Base-by-base conservation (phyloP, 495 filamentous ascomycete genomes). In the Sordaria brevicollis region DNA sequence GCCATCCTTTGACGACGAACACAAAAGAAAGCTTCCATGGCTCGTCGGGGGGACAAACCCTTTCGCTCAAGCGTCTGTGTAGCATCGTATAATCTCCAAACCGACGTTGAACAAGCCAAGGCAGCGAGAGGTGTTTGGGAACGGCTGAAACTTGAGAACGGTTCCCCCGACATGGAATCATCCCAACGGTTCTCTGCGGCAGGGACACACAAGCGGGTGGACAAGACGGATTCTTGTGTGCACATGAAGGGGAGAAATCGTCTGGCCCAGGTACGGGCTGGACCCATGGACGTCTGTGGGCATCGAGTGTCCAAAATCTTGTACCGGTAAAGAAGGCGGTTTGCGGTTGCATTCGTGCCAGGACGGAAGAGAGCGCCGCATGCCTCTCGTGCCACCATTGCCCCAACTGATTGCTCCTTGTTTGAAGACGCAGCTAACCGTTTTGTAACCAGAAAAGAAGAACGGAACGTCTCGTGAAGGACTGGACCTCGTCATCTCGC, bases 271-370 rank as follows among this genome's bases (percentile, higher is more conserved):
- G 35, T 70, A 71, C 66, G 66, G 49, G 66, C 39, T 36, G 43
- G 70, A 25, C 5, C 29, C 34, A 25, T 62, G 25, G 49, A 62
- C 25, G 19, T 21, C 49, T 21, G 21, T 57, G 21, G 11, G 15
- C 21, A 29, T 29, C 25, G 11, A 34, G 33, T 21, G 21, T 65
- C 36, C 34, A 29, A 65, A n/a, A 66, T 37, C 70, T 67, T 68
- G 62, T 69, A 62, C 67, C 66, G 43, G 38, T 29, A 39, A 54
- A 54, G 39, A 65, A 49, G 35, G 67, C 68, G 17, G 65, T 39
- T 67, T 17, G 66, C 65, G 31, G 57, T 65, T 49, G 65, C 62
- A 69, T 65, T 54, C 69, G 67, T 71, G 70, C 9, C 29, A 71
- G 39, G 67, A 39, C 57, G 67, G 67, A 70, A 49, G 65, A 70